Evolutionary conservation across 495 filamentous ascomycete genomes (phyloP), one percentile per base, ranked within the genome.

Genomic region (Podospora didyma): DNA sequence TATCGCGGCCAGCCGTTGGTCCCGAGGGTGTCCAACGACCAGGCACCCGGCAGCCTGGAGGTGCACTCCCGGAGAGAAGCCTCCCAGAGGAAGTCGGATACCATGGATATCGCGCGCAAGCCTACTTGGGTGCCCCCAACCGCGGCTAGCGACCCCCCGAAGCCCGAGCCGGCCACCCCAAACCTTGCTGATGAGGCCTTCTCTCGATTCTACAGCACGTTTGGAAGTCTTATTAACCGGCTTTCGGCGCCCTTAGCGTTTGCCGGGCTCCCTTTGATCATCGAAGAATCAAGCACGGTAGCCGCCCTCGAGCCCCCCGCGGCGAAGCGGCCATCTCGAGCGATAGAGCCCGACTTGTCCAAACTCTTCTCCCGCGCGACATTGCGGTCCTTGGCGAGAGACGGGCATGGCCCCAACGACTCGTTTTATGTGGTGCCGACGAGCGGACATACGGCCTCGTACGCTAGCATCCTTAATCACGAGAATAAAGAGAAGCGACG

Each of bases 341-440:
- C 4, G 53, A 62, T 2, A 20, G 89, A 90, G 22, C 89, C 89
- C 0, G 91, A 97, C 54, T 77, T 92, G 23, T 82, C 76, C 54
- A 85, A 82, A 39, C 75, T 92, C 31, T 92, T 92, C 72, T 95
- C 90, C 4, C 82, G 80, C 53, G 88, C 92, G 12, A 89, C 92
- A 6, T 79, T 97, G 44, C 81, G 84, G 26, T 89, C 90, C 11
- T 74, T 80, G n/a, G 56, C 66, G 7, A 65, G 69, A 24, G 74
- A 75, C 37, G 73, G 69, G 10, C 72, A 85, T 19, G 77, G 73
- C 7, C 74, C 75, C 23, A 83, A 84, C 35, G 92, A 97, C 66
- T 91, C 87, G 24, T 98, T 97, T 76, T 97, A 97, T 66, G 89
- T 98, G 1, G 94, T 98, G 0, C 94, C 93, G 9, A 86, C 88